phyloP scores from a whole-genome alignment of 768 basidiomycete species.

The Russula sp. region DNA sequence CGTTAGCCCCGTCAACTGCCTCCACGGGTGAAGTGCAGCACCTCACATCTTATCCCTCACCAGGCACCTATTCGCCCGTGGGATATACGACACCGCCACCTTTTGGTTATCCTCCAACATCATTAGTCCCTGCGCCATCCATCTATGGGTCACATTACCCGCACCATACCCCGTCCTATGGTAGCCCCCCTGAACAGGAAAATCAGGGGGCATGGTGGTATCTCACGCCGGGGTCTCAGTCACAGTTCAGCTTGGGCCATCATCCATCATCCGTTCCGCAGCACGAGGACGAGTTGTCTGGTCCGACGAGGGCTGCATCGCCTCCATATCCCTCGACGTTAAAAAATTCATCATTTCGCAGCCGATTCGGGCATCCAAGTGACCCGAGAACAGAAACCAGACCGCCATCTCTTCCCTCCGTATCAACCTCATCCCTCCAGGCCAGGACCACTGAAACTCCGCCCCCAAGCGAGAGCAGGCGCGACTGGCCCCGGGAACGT shows the following conservation, averaged over 20 bases:
- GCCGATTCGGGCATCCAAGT: not conserved
- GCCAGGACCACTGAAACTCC: constrained; percentile 12
- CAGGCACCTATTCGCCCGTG: constrained; percentile 31
- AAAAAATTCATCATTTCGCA: not conserved
- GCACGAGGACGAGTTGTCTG: constrained; percentile 9
- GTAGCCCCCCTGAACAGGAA: constrained; percentile 38
- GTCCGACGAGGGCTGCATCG: not conserved
- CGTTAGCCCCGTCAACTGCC: constrained; percentile 16
- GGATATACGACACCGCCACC: constrained; percentile 37
- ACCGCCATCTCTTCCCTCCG: not conserved
- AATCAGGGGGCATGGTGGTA: constrained; percentile 57
- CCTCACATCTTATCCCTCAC: constrained; percentile 30
- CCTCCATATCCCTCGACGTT: constrained; percentile 9
- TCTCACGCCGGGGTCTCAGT: constrained; percentile 39
- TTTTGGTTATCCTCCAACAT: constrained; percentile 42
- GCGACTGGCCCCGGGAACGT: constrained; percentile 36
- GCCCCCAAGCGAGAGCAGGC: not conserved
- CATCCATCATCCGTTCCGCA: constrained; percentile 32
- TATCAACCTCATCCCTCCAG: not conserved
- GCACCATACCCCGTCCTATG: constrained; percentile 37
- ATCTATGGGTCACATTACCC: constrained; percentile 43
- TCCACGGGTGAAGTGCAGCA: constrained; percentile 21
- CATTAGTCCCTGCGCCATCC: constrained; percentile 37
- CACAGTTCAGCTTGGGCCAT: constrained; percentile 35
- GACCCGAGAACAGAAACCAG: not conserved